These are phyloP conservation scores for Aspergillus eucalypticola DNA, from an alignment of 2,329 filamentous ascomycete species.

Conservation along the genomic window DNA sequence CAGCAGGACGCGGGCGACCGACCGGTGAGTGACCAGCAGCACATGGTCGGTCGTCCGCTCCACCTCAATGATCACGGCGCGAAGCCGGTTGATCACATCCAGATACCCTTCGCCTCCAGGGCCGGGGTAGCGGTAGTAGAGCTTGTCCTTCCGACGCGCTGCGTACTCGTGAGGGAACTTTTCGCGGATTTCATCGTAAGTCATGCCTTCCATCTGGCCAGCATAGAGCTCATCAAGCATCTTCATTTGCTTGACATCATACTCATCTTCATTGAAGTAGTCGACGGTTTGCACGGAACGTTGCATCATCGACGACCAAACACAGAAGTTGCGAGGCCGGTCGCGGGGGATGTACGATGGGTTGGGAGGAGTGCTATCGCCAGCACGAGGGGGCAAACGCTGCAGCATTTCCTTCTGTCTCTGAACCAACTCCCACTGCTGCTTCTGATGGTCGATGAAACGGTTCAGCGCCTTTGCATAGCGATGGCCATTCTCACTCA, in stretches of 20 bases:
- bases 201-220: conserved; percentile 90
- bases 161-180: conserved; percentile 78
- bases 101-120: conserved; percentile 95
- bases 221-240: conserved; percentile 97
- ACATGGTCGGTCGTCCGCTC: conserved; percentile 97
- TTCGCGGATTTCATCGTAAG: conserved; percentile 84
- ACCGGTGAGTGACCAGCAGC: conserved; percentile 87
- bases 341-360: conserved; percentile 67
- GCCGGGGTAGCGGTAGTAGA: conserved; percentile 94
- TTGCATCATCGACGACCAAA: conserved; percentile 97
- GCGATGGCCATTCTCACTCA: conserved; percentile 75
- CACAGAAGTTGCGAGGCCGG: conserved; percentile 82
- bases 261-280: conserved; percentile 92
- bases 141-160: conserved; percentile 79
- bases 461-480: conserved; percentile 78
- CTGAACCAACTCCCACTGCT: conserved; percentile 80
- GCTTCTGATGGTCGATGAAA: conserved; percentile 80
- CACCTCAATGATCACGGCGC: conserved; percentile 93
- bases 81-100: conserved; percentile 91
- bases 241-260: conserved; percentile 95
- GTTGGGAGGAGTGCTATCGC: conserved; percentile 92
- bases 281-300: conserved; percentile 85
- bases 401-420: conserved; percentile 73
- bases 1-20: conserved; percentile 86
- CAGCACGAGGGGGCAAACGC: conserved; percentile 84